Evolutionary conservation across 441 rosid species (phyloP).

Genomic region (Pelargonium australe): DNA sequence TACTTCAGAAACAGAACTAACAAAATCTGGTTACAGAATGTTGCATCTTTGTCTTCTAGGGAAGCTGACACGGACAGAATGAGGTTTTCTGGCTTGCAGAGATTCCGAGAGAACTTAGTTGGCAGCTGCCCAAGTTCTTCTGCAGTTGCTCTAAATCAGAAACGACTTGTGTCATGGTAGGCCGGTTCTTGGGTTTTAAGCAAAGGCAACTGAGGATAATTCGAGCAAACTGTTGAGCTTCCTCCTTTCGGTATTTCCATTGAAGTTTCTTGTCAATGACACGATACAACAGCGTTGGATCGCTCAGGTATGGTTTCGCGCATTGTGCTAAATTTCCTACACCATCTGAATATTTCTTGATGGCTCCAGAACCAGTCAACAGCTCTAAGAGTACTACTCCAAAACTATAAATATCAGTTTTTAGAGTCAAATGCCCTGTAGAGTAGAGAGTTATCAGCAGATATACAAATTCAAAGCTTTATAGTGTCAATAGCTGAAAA

Average conservation of each 20-base stretch:
- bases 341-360: conserved; percentile 19
- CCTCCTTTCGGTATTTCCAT: conserved; percentile 19
- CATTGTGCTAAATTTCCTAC: conserved; percentile 19
- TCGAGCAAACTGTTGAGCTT: conserved; percentile 26
- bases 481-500: neutral
- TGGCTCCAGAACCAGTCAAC: conserved; percentile 23
- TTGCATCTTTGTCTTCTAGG: neutral
- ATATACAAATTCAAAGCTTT: neutral
- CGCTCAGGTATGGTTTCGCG: conserved; percentile 26
- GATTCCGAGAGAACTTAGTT: conserved; percentile 1
- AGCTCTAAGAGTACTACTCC: conserved; percentile 32
- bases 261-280: conserved; percentile 28
- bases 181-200: conserved; percentile 20
- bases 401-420: conserved; percentile 31
- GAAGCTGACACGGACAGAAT: neutral
- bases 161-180: conserved; percentile 23
- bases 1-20: neutral
- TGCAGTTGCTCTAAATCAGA: conserved; percentile 21
- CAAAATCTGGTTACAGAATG: neutral
- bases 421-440: conserved; percentile 27
- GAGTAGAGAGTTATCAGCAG: conserved; percentile 7
- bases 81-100: conserved; percentile 4
- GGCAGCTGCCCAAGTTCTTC: conserved; percentile 10
- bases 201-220: conserved; percentile 24
- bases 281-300: conserved; percentile 13